Conservation (phyloP, 208 protist species). For the Naegleria gruberi region DNA sequence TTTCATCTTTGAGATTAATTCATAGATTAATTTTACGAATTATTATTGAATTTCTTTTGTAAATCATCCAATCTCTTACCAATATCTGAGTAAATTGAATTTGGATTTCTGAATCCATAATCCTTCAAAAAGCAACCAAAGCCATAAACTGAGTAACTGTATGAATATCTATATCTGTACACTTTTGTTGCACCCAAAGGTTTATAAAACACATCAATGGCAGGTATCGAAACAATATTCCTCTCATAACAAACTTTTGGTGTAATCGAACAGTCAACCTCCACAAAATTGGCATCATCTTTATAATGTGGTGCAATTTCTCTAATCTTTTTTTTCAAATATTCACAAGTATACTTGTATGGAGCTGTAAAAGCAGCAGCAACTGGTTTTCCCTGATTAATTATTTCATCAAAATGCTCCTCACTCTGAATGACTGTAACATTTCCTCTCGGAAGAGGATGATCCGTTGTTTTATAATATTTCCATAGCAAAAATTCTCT, state of each 20-base stretch:
- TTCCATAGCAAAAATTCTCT: background rate
- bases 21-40: no score
- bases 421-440: background rate
- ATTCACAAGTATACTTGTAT: background rate
- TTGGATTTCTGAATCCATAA: background rate
- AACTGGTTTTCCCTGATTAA: background rate
- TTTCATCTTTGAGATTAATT: no score
- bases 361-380: background rate
- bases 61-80: no score
- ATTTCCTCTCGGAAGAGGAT: background rate
- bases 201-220: background rate
- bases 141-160: background rate
- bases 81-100: no score
- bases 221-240: background rate
- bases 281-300: background rate
- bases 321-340: background rate
- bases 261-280: background rate
- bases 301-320: background rate
- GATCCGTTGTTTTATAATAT: background rate
- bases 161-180: background rate
- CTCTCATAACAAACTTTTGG: background rate
- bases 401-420: background rate
- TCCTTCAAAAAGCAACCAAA: background rate
- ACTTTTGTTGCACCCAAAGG: background rate
- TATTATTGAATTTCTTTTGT: no score